Conservation (phyloP, 495 filamentous ascomycete genomes). For the Tuber calosporum region DNA sequence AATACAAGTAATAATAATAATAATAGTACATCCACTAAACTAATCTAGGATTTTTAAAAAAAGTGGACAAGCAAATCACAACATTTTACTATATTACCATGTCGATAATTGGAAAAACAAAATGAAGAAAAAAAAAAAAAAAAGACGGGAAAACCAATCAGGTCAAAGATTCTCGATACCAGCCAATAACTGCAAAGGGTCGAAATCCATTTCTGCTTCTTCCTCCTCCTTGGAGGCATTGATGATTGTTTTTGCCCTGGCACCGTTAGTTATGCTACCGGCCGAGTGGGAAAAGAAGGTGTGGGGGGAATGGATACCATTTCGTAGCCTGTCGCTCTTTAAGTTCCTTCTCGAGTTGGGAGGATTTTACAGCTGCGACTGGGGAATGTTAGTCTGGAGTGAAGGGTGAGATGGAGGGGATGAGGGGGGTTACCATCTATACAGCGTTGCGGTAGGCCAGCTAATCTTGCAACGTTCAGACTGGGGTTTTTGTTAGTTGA, state of each 20-base stretch:
- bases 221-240: constrained; percentile 13
- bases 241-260: constrained; percentile 39
- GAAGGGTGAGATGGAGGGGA: neutral
- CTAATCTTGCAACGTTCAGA: constrained; percentile 83
- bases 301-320: constrained; percentile 11
- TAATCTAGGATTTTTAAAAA: neutral
- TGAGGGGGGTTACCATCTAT: constrained; percentile 48
- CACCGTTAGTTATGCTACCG: constrained; percentile 46
- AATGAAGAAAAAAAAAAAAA: neutral
- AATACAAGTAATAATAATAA: neutral
- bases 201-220: constrained; percentile 33
- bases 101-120: neutral
- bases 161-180: constrained; percentile 45
- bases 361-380: constrained; percentile 67
- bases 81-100: neutral
- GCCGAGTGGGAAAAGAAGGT: neutral
- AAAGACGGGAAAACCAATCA: too few species aligned
- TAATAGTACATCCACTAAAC: neutral
- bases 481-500: neutral
- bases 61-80: neutral
- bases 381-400: neutral
- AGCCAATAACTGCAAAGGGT: constrained; percentile 47
- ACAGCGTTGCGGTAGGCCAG: constrained; percentile 67
- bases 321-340: constrained; percentile 50
- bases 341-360: constrained; percentile 69